Percentiles rank a stretch among this genome's conserved stretches.
phyloP scores from a whole-genome alignment of 805 yeast species.

The Zygoascus tannicola region DNA sequence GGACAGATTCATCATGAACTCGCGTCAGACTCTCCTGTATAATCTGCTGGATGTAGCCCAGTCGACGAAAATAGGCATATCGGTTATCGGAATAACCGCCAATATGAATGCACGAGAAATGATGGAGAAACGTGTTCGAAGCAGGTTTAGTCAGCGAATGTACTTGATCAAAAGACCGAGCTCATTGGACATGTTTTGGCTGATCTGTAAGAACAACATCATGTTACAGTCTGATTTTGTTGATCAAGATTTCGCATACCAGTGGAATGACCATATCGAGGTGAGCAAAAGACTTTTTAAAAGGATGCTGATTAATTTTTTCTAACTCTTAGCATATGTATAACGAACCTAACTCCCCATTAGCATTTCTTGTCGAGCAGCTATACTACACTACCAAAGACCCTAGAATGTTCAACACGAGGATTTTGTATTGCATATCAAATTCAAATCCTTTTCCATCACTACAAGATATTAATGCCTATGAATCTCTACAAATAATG shows the following conservation, averaged over 20 bases:
- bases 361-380: slow-evolving; percentile 33
- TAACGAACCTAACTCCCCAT: slow-evolving; percentile 17
- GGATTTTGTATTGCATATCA: slow-evolving; percentile 21
- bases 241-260: slow-evolving; percentile 6
- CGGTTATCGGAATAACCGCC: slow-evolving; percentile 73
- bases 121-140: slow-evolving; percentile 83
- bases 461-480: slow-evolving; percentile 14
- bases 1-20: slow-evolving; percentile 62
- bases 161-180: slow-evolving; percentile 48
- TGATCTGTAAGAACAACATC: slow-evolving; percentile 37
- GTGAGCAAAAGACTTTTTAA: slow-evolving; percentile 2
- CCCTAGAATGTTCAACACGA: slow-evolving; percentile 32
- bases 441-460: slow-evolving; percentile 15
- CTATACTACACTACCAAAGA: slow-evolving; percentile 55
- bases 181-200: slow-evolving; percentile 42
- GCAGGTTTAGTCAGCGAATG: slow-evolving; percentile 77
- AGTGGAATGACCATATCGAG: slow-evolving; percentile 19
- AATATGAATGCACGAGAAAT: slow-evolving; percentile 68
- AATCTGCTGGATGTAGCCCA: slow-evolving; percentile 84
- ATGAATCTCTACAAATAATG: slow-evolving; percentile 14
- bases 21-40: slow-evolving; percentile 76
- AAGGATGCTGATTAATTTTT: background rate
- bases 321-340: slow-evolving; percentile 1
- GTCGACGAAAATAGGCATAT: slow-evolving; percentile 56
- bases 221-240: slow-evolving; percentile 19